A percentile compares a stretch with the other conserved stretches of the same genome.
Evolutionary conservation across 2,329 filamentous ascomycete genomes (phyloP).

Genomic region (Diaporthe australafricana): DNA sequence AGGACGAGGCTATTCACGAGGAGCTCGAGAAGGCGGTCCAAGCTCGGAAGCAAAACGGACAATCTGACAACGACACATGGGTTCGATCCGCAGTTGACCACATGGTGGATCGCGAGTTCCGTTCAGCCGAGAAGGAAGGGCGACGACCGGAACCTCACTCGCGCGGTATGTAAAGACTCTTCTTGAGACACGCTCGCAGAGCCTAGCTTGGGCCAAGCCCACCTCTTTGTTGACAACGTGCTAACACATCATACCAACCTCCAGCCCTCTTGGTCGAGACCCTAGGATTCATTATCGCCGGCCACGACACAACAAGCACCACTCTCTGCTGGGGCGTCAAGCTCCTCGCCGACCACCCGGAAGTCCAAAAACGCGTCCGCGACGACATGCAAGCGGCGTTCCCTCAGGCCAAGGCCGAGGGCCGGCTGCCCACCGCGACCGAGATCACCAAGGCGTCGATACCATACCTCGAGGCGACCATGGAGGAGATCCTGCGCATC

Average conservation of each 20-base stretch:
- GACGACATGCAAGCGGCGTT: slow-evolving; percentile 51
- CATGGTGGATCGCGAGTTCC: slow-evolving; percentile 32
- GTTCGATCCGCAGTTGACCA: slow-evolving; percentile 20
- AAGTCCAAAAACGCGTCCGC: slow-evolving; percentile 53
- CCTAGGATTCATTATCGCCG: slow-evolving; percentile 55
- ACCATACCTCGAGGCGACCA: slow-evolving; percentile 58
- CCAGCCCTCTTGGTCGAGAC: slow-evolving; percentile 46
- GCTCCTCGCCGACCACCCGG: slow-evolving; percentile 52
- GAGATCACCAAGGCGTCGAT: slow-evolving; percentile 51
- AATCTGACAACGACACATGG: slow-evolving; percentile 32
- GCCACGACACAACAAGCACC: slow-evolving; percentile 58
- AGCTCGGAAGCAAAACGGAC: background rate
- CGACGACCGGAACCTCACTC: slow-evolving; percentile 27
- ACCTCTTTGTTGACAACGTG: background rate
- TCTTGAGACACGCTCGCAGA: background rate
- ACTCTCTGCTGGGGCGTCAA: slow-evolving; percentile 56
- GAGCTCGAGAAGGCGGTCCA: slow-evolving; percentile 24
- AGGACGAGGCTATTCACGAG: slow-evolving; percentile 5
- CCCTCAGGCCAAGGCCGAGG: slow-evolving; percentile 49
- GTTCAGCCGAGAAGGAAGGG: slow-evolving; percentile 22
- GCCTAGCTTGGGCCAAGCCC: background rate
- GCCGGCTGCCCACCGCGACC: slow-evolving; percentile 45
- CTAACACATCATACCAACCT: background rate
- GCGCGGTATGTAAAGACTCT: background rate
- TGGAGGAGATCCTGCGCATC: slow-evolving; percentile 58